A percentile compares a stretch with the other conserved stretches of the same genome.
phyloP scores from a whole-genome alignment of 2,329 filamentous ascomycete genomes.

The Fusarium sp. region DNA sequence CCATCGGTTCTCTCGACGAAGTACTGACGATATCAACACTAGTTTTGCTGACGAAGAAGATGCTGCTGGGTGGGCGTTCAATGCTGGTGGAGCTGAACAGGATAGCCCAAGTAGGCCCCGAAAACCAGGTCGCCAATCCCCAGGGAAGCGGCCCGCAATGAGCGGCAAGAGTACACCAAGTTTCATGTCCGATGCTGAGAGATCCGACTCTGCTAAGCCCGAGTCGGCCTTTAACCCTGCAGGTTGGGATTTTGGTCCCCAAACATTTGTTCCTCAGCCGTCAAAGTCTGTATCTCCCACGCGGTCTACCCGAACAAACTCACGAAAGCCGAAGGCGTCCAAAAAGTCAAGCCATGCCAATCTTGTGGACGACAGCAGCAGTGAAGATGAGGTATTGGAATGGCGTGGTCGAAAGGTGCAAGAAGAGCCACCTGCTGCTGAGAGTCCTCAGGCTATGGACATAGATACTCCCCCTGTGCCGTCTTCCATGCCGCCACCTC shows the following conservation, averaged over 20 bases:
- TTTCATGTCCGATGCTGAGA: conserved; percentile 34
- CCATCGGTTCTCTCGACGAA: conserved; percentile 59
- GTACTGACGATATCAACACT: conserved; percentile 70
- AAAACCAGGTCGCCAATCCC: conserved; percentile 55
- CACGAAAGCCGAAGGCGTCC: conserved; percentile 69
- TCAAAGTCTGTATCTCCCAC: conserved; percentile 57
- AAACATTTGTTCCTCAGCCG: conserved; percentile 63
- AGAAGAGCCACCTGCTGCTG: conserved; percentile 44
- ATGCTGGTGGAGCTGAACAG: conserved; percentile 56
- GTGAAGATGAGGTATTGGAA: conserved; percentile 53
- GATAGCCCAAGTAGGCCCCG: conserved; percentile 45
- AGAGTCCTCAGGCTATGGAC: conserved; percentile 71
- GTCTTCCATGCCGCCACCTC: conserved; percentile 31
- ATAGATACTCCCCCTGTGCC: conserved; percentile 64
- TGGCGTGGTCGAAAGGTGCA: conserved; percentile 51
- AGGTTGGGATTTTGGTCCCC: conserved; percentile 66
- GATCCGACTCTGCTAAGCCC: conserved; percentile 41
- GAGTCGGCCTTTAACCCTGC: conserved; percentile 59
- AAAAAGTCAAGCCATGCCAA: conserved; percentile 60
- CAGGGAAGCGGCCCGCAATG: conserved; percentile 45
- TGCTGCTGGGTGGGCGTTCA: conserved; percentile 61
- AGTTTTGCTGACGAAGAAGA: conserved; percentile 65
- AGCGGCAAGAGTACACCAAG: conserved; percentile 38
- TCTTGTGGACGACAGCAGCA: conserved; percentile 60
- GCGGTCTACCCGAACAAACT: conserved; percentile 56